Evolutionary conservation across 371 early-diverging fungal genomes (phyloP), one percentile per base, ranked within the genome.

Genomic region (Basidiobolus meristosporus): DNA sequence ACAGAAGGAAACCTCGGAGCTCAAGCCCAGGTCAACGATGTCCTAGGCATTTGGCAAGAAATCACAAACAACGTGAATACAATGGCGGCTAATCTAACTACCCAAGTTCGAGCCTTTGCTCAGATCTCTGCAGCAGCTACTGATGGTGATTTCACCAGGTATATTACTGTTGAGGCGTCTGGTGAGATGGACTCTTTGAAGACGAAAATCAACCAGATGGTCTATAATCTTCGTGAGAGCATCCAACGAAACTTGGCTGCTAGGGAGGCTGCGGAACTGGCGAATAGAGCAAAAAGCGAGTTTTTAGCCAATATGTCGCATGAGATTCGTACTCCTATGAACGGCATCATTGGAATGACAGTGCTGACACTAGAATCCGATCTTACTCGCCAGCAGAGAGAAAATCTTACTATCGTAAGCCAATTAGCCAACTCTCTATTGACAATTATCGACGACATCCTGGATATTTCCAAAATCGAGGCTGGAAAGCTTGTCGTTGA

Each of bases 391-490:
- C 70, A 78, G 33, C 82, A 82, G 52, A 68, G 75, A 37, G 82
- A 81, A 51, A 73, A 76, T 38, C 47, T 79, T 48, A 65, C 72
- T 66, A 73, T 77, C 26, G 75, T 81, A 21, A 69, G 68, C 26
- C 63, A 62, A 9, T 50, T 75, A 38, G 76, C 79, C 4, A 67
- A 69, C 30, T 71, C 69, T 43, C 54, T 84, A 31, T 47, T 78
- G 36, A 73, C 65, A 1, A 76, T 84, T 39, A 77, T 84, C 38
- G 75, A 82, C 43, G 81, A 82, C 50, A 73, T 85, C 47, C 60
- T 85, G 15, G 83, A 85, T 58, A 70, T 82, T 39, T 79, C 80
- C 31, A 82, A 82, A 60, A 78, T 56, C 51, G 85, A 84, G 50
- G 77, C 82, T 0, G 78, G 78, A 16, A 70, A 76, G 19, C 64